Percentiles rank a stretch among this genome's conserved stretches.
Conservation (phyloP, 1,284 basidiomycete genomes). For the Puccinia novopanici region DNA sequence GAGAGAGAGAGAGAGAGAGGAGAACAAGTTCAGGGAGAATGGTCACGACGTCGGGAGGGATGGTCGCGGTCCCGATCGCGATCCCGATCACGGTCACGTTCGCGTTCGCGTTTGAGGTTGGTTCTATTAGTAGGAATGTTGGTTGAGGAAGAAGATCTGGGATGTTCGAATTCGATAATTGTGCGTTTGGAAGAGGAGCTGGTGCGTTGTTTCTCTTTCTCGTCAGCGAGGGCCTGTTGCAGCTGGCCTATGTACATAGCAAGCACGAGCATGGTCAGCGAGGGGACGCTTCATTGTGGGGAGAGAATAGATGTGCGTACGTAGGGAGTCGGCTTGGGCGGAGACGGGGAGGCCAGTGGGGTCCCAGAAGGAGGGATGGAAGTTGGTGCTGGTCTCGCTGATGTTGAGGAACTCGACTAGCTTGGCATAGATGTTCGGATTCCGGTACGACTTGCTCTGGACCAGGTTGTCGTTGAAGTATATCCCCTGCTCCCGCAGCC, state of each 20-base stretch:
- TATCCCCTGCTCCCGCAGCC: constrained; percentile 67
- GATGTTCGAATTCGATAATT: neutral
- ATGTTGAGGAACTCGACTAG: constrained; percentile 86
- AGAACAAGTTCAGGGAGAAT: no score
- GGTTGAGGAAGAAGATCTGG: neutral
- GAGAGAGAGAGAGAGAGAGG: no score
- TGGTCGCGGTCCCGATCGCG: neutral
- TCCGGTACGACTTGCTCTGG: constrained; percentile 83
- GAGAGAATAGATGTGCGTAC: neutral
- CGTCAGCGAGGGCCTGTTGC: constrained; percentile 10
- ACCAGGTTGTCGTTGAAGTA: constrained; percentile 94
- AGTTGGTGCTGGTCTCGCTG: constrained; percentile 79
- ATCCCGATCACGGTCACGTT: no score
- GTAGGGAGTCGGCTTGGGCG: constrained; percentile 30
- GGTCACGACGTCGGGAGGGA: no score
- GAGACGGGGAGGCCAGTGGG: constrained; percentile 58
- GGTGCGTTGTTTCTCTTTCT: neutral
- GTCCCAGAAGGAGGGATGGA: constrained; percentile 72
- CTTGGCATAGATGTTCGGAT: constrained; percentile 88
- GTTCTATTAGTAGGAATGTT: no score
- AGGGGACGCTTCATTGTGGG: no score
- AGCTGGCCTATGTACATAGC: neutral
- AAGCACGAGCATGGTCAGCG: no score
- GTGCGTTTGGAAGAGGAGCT: no score
- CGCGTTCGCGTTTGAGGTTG: neutral